Conservation (phyloP, 345 rosid species). For the Arabis alpina region DNA sequence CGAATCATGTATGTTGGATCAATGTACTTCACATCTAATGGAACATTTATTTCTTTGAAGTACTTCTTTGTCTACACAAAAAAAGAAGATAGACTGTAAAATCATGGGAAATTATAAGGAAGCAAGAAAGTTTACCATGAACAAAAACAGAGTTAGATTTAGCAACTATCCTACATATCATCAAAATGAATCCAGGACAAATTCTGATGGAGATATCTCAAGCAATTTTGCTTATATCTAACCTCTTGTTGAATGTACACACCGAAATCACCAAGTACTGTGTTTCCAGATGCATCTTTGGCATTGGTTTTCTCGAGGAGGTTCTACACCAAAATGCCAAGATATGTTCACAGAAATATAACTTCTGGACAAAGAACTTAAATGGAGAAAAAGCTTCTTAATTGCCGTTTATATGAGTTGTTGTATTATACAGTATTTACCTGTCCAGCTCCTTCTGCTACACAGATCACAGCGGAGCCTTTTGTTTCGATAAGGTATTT, state of each 20-base stretch:
- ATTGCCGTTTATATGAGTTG: background rate
- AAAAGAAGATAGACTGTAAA: background rate
- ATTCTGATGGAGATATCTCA: background rate
- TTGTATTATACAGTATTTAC: conserved; percentile 38
- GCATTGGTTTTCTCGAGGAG: conserved; percentile 85
- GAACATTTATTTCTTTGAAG: conserved; percentile 68
- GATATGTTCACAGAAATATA: background rate
- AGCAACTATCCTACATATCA: background rate
- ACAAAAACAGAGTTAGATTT: background rate
- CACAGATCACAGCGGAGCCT: conserved; percentile 97
- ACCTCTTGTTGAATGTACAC: conserved; percentile 98
- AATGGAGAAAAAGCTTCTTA: background rate
- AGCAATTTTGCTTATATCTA: conserved; percentile 33
- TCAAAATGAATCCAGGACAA: background rate
- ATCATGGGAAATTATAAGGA: background rate
- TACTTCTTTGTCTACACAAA: conserved; percentile 65
- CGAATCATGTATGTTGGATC: conserved; percentile 99
- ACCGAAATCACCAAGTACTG: conserved; percentile 82
- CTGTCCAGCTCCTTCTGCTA: conserved; percentile 99
- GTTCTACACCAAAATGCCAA: conserved; percentile 55
- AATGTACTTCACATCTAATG: conserved; percentile 87
- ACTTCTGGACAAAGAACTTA: background rate
- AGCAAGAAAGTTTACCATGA: background rate
- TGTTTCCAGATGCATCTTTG: conserved; percentile 94
- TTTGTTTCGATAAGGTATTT: conserved; percentile 90